A percentile compares a stretch with the other conserved stretches of the same genome.
Evolutionary conservation across 257 asterid species (phyloP).

Genomic region (Lycium ferocissimum): DNA sequence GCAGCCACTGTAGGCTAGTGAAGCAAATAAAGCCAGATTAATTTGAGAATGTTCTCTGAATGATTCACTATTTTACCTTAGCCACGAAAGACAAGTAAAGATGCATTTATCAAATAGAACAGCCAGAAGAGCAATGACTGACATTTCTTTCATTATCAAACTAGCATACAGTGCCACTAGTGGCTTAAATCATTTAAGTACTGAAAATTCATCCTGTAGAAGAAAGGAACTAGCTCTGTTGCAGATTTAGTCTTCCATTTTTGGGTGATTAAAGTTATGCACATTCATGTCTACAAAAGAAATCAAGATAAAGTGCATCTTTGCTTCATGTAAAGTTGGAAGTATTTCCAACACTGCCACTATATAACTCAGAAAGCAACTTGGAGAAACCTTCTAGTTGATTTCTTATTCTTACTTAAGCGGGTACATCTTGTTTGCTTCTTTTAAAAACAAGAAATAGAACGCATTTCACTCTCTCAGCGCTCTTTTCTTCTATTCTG

Average conservation of each 20-base stretch:
- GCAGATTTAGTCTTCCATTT: not conserved
- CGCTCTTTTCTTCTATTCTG: not conserved
- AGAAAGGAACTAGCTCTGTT: not conserved
- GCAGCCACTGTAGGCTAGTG: slow-evolving; percentile 96
- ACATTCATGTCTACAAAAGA: not conserved
- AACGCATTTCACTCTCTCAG: not conserved
- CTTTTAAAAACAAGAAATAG: not conserved
- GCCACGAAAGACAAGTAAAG: not conserved
- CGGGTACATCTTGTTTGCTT: not conserved
- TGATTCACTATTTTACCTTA: not conserved
- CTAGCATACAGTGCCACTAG: not conserved
- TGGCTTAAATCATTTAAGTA: not conserved
- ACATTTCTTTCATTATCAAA: not conserved
- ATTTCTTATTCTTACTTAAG: not conserved
- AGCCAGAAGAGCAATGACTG: not conserved
- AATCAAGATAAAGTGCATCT: not conserved
- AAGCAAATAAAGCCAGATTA: not conserved
- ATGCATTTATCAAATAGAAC: slow-evolving; percentile 1
- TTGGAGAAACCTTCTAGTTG: slow-evolving; percentile 16
- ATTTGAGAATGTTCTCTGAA: not conserved
- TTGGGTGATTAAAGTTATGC: not conserved
- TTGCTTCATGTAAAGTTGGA: not conserved
- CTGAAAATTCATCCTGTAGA: not conserved
- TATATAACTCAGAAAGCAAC: slow-evolving; percentile 1
- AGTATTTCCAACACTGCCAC: not conserved